Conservation (phyloP, 192 early-diverging fungal species). For the Entomortierella chlamydospora region DNA sequence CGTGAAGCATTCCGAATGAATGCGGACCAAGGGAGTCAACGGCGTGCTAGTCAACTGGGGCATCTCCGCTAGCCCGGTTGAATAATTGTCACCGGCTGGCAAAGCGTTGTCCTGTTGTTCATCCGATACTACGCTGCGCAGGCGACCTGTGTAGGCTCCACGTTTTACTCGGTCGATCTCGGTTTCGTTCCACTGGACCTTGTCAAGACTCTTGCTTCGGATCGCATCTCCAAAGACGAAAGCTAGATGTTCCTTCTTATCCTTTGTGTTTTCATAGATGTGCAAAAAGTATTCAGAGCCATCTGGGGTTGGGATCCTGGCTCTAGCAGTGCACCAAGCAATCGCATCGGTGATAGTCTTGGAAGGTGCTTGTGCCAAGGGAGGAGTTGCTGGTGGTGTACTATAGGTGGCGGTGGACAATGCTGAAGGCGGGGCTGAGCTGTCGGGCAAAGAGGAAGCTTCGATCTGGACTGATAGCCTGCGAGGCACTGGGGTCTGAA, state of each 20-base stretch:
- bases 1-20: slow-evolving; percentile 98
- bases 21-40: slow-evolving; percentile 80
- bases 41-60: slow-evolving; percentile 8
- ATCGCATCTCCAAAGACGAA: slow-evolving; percentile 93
- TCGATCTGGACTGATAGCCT: slow-evolving; percentile 28
- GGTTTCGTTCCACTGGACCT: slow-evolving; percentile 73
- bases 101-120: slow-evolving; percentile 1
- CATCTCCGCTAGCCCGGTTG: background rate
- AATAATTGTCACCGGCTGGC: background rate
- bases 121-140: slow-evolving; percentile 37
- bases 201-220: slow-evolving; percentile 74
- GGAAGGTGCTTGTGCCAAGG: slow-evolving; percentile 5
- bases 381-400: slow-evolving; percentile 50
- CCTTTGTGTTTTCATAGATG: slow-evolving; percentile 85
- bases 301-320: slow-evolving; percentile 82
- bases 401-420: slow-evolving; percentile 19
- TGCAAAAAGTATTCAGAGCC: slow-evolving; percentile 85
- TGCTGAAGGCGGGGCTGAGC: background rate
- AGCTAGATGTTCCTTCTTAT: slow-evolving; percentile 94
- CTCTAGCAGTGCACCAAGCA: slow-evolving; percentile 67
- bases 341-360: slow-evolving; percentile 13
- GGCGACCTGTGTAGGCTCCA: slow-evolving; percentile 76
- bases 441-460: background rate
- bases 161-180: slow-evolving; percentile 82
- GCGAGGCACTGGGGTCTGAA: slow-evolving; percentile 38